Evolutionary conservation across 352 stramenopile species (phyloP).

Genomic region (Pythium guiyangense): DNA sequence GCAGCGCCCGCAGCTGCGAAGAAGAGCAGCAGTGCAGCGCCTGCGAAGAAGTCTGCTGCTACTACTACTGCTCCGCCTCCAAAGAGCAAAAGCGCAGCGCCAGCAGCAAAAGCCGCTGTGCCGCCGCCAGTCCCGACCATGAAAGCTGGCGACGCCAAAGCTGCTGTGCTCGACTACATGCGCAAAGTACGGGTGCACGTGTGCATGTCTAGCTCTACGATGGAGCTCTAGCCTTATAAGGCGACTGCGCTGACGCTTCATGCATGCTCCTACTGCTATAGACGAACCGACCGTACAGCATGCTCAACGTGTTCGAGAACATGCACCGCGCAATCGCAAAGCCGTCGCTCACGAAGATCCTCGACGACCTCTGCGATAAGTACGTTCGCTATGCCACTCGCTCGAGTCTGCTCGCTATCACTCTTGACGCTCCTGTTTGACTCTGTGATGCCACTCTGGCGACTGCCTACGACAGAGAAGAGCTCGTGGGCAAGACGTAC

Average conservation of each 20-base stretch:
- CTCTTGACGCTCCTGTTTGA: background rate
- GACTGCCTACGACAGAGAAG: conserved; percentile 22
- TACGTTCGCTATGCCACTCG: conserved; percentile 12
- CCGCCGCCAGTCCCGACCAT: conserved; percentile 18
- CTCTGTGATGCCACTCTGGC: background rate
- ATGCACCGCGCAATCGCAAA: conserved; percentile 73
- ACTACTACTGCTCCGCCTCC: conserved; percentile 10
- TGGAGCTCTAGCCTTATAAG: too few species aligned
- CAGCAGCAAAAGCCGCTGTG: background rate
- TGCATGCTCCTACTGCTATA: conserved; percentile 17
- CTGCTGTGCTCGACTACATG: conserved; percentile 69
- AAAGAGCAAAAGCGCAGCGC: conserved; percentile 13
- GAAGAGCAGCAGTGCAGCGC: conserved; percentile 1
- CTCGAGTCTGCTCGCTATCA: background rate
- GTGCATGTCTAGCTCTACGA: too few species aligned
- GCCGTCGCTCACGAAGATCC: conserved; percentile 62
- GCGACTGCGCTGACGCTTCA: too few species aligned
- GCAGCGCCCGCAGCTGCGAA: conserved; percentile 9
- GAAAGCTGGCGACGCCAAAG: conserved; percentile 38
- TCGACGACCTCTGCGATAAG: conserved; percentile 67
- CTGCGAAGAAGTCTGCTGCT: conserved; percentile 5
- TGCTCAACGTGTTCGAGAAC: conserved; percentile 86
- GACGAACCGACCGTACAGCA: conserved; percentile 79
- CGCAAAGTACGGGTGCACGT: conserved; percentile 31
- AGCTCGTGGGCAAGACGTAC: conserved; percentile 70